A percentile compares a stretch with the other conserved stretches of the same genome.
These are phyloP conservation scores for Setaria italica DNA, from an alignment of 202 grass and related monocot species.

Conservation along the genomic window DNA sequence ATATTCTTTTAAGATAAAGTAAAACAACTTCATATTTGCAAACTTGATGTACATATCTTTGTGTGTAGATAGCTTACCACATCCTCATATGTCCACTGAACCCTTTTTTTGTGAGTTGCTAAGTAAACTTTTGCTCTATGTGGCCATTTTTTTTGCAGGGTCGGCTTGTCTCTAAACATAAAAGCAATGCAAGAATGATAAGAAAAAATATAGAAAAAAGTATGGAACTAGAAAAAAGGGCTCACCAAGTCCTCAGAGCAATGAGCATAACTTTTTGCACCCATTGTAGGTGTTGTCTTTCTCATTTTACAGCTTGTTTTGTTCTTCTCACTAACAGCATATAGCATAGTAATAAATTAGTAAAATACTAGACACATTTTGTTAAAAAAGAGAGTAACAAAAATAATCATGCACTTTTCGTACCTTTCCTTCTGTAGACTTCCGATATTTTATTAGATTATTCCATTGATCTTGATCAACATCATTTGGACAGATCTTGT, in stretches of 20 bases:
- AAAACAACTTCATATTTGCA: not conserved
- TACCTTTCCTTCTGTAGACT: not conserved
- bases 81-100: not conserved
- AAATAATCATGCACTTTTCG: not conserved
- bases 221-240: not conserved
- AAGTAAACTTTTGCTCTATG: slow-evolving; percentile 16
- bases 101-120: not conserved
- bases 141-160: not conserved
- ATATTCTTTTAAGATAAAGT: not conserved
- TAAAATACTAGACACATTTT: not conserved
- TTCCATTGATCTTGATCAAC: slow-evolving; percentile 2
- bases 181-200: not conserved
- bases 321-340: not conserved
- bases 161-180: not conserved
- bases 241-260: slow-evolving; percentile 3
- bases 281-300: not conserved
- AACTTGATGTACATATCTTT: not conserved
- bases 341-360: not conserved
- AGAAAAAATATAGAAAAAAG: not conserved
- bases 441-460: not conserved
- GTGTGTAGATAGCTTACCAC: not conserved
- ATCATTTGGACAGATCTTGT: not conserved
- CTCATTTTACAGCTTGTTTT: not conserved
- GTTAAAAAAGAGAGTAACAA: not conserved
- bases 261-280: not conserved